Percentiles rank a stretch among this genome's conserved stretches.
phyloP scores from a whole-genome alignment of 108 stramenopile genomes.

The Aurantiochytrium sp. region DNA sequence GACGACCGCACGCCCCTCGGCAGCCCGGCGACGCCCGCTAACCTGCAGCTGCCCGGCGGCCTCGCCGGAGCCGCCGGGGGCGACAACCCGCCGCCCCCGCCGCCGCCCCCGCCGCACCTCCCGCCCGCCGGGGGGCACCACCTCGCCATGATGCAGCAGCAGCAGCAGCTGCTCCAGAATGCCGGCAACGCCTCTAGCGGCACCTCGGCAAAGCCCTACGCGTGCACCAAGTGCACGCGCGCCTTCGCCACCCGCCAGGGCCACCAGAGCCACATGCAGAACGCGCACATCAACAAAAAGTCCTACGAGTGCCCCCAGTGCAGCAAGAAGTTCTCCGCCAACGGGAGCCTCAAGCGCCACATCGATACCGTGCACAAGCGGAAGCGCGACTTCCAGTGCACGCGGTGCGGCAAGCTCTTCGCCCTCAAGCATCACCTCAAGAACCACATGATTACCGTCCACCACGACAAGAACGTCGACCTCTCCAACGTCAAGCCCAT shows the following conservation, averaged over 20 bases:
- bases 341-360: conserved; percentile 1
- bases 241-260: background rate
- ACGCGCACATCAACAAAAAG: background rate
- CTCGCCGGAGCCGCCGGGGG: background rate
- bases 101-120: background rate
- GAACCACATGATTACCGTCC: conserved; percentile 45
- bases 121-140: background rate
- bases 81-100: background rate
- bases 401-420: conserved; percentile 40
- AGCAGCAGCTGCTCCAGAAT: background rate
- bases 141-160: background rate
- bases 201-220: background rate
- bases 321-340: conserved; percentile 8
- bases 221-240: background rate
- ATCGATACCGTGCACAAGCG: conserved; percentile 1
- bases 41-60: background rate
- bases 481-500: background rate
- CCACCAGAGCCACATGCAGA: background rate
- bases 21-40: background rate
- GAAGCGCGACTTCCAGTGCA: conserved; percentile 43
- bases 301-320: conserved; percentile 40
- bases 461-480: conserved; percentile 7
- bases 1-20: background rate
- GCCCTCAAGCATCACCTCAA: conserved; percentile 53
- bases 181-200: background rate